These are phyloP conservation scores for Penicillium cataractarum DNA, from an alignment of 495 filamentous ascomycete genomes.

Conservation along the genomic window DNA sequence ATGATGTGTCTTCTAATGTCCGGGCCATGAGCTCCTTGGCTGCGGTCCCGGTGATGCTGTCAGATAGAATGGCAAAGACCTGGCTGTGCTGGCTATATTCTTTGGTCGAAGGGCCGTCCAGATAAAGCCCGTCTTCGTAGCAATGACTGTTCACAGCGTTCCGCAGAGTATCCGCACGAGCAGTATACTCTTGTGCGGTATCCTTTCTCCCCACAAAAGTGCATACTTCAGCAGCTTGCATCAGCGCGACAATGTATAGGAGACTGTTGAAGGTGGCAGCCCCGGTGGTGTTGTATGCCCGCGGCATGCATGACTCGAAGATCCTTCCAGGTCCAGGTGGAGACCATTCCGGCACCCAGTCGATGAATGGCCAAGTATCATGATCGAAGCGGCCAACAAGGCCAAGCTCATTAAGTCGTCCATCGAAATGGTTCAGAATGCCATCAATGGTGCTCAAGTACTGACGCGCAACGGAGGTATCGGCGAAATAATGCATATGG, in stretches of 20 bases:
- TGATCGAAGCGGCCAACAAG: conserved; percentile 29
- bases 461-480: conserved; percentile 14
- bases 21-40: conserved; percentile 18
- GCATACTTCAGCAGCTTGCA: conserved; percentile 25
- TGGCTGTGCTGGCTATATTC: conserved; percentile 34
- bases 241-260: conserved; percentile 22
- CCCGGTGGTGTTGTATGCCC: conserved; percentile 20
- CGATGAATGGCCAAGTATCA: conserved; percentile 33
- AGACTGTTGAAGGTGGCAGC: conserved; percentile 22
- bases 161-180: conserved; percentile 17
- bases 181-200: conserved; percentile 24
- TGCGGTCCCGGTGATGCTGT: conserved; percentile 12
- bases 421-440: conserved; percentile 29
- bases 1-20: conserved; percentile 11
- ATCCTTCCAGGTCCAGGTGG: conserved; percentile 21
- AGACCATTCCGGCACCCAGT: conserved; percentile 33
- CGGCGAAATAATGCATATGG: conserved; percentile 28
- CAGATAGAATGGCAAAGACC: conserved; percentile 31
- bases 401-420: conserved; percentile 19
- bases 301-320: conserved; percentile 28
- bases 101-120: conserved; percentile 24
- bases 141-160: conserved; percentile 24
- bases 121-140: conserved; percentile 14
- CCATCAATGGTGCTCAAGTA: conserved; percentile 29
- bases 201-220: conserved; percentile 20